Conservation (phyloP, 1,139 yeast genomes). For the Ashbya aceris region DNA sequence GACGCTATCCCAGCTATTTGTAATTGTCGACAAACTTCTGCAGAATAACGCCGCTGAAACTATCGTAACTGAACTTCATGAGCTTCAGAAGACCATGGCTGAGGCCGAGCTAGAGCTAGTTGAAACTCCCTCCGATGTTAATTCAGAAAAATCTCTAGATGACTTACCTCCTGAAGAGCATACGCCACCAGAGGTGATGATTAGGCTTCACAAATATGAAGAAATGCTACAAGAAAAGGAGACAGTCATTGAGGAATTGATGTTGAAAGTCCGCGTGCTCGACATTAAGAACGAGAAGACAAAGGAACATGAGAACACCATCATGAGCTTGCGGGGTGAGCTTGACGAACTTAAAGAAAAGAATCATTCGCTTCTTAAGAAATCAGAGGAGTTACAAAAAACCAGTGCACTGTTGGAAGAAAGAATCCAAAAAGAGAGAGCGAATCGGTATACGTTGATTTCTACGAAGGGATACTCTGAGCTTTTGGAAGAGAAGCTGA, state of each 20-base stretch:
- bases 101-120: neutral
- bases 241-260: slow-evolving; percentile 7
- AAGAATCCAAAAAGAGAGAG: slow-evolving; percentile 1
- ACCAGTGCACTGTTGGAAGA: neutral
- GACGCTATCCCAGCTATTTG: neutral
- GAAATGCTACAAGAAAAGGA: neutral
- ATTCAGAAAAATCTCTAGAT: neutral
- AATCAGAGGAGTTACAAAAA: neutral
- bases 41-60: neutral
- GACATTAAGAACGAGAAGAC: slow-evolving; percentile 7
- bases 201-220: neutral
- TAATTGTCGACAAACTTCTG: neutral
- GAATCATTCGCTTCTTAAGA: neutral
- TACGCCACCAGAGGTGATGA: neutral
- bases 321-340: slow-evolving; percentile 1
- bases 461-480: slow-evolving; percentile 4
- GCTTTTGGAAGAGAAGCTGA: slow-evolving; percentile 7
- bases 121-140: neutral
- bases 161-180: neutral
- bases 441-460: slow-evolving; percentile 3
- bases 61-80: neutral
- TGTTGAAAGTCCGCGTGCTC: slow-evolving; percentile 8
- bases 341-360: slow-evolving; percentile 1
- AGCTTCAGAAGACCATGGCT: neutral
- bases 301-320: slow-evolving; percentile 4